phyloP scores from a whole-genome alignment of 768 basidiomycete genomes.

The Pisolithus marmoratus region DNA sequence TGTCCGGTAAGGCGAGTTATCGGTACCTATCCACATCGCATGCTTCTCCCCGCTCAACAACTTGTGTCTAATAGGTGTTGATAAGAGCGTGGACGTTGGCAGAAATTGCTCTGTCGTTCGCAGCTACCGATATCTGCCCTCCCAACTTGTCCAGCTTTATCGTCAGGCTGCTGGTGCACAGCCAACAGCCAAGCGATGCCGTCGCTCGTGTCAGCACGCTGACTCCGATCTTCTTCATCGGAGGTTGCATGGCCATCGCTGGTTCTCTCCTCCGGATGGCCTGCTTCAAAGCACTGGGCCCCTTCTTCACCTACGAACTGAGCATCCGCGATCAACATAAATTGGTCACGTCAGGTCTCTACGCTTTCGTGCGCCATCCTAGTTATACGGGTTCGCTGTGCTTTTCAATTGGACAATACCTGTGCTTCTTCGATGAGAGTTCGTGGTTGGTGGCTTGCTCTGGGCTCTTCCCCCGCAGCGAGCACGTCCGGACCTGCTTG shows the following conservation, averaged over 20 bases:
- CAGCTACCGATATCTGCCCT: conserved; percentile 2
- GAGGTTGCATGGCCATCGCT: conserved; percentile 1
- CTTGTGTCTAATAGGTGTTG: background rate
- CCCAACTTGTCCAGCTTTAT: conserved; percentile 3
- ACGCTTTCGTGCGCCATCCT: conserved; percentile 27
- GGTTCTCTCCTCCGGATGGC: conserved; percentile 11
- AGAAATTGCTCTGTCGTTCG: conserved; percentile 3
- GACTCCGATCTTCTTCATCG: conserved; percentile 7
- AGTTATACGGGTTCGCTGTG: conserved; percentile 12
- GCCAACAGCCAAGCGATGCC: background rate
- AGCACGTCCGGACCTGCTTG: background rate
- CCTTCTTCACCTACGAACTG: conserved; percentile 23
- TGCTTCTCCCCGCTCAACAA: background rate
- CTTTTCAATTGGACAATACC: background rate
- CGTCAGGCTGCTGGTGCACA: background rate
- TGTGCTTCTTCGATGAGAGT: conserved; percentile 6
- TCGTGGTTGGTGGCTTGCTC: conserved; percentile 4
- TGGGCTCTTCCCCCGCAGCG: conserved; percentile 1
- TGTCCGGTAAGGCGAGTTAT: background rate
- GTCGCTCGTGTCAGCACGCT: conserved; percentile 10
- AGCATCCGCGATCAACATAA: conserved; percentile 12
- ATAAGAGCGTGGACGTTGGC: conserved; percentile 4
- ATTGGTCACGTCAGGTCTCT: conserved; percentile 23
- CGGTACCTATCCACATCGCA: background rate
- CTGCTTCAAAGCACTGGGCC: conserved; percentile 19